A percentile compares a stretch with the other conserved stretches of the same genome.
These are phyloP conservation scores for Tilletia indica DNA, from an alignment of 1,284 basidiomycete species.

Conservation along the genomic window DNA sequence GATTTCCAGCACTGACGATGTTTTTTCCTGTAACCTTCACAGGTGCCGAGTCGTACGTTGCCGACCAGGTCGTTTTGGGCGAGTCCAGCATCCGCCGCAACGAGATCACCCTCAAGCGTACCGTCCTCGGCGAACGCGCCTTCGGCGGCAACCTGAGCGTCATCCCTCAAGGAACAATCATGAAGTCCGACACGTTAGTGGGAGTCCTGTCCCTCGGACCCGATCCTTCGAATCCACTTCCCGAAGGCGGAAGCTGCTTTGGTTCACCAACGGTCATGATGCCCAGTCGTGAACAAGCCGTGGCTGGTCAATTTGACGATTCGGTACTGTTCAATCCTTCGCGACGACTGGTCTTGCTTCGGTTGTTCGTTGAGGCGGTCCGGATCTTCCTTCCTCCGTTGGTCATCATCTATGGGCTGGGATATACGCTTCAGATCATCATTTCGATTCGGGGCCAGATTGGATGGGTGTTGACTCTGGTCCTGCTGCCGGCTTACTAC, in stretches of 20 bases:
- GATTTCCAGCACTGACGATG: too few relatives aligned
- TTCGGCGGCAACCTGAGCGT: conserved; percentile 22
- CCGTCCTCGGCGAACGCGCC: conserved; percentile 12
- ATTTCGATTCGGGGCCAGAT: neutral
- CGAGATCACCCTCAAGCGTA: conserved; percentile 16
- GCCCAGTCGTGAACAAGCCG: conserved; percentile 16
- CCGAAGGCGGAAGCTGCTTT: conserved; percentile 18
- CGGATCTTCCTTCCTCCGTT: conserved; percentile 20
- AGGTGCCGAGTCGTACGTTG: conserved; percentile 18
- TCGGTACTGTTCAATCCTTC: conserved; percentile 16
- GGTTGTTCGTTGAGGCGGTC: conserved; percentile 22
- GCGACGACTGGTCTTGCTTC: conserved; percentile 15
- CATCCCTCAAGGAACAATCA: conserved; percentile 21
- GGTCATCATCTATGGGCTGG: conserved; percentile 21
- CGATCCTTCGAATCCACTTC: neutral
- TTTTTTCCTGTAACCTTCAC: too few relatives aligned
- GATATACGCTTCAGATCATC: conserved; percentile 18
- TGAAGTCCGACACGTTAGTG: conserved; percentile 17
- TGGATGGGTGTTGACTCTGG: conserved; percentile 9
- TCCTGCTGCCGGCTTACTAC: conserved; percentile 20
- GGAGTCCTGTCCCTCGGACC: conserved; percentile 23
- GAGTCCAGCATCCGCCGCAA: conserved; percentile 16
- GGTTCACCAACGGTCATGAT: conserved; percentile 21
- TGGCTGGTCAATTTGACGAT: neutral
- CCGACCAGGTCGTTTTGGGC: conserved; percentile 22